Conservation (phyloP, 768 basidiomycete species). For the Xanthoconium stramineum region DNA sequence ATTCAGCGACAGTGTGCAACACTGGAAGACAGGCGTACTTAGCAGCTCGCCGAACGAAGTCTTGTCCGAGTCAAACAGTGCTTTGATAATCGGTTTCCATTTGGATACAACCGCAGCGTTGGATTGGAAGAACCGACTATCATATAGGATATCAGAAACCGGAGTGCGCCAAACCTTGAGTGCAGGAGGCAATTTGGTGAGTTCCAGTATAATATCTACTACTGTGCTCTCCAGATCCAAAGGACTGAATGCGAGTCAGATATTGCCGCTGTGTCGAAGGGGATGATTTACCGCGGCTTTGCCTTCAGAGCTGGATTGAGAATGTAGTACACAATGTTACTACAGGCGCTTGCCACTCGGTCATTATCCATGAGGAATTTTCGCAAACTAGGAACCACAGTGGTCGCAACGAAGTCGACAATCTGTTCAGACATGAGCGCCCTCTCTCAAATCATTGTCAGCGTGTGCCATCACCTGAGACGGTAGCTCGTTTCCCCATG, state of each 20-base stretch:
- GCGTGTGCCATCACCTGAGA: conserved; percentile 24
- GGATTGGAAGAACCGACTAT: conserved; percentile 84
- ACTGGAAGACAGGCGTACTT: conserved; percentile 45
- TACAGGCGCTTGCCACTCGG: conserved; percentile 74
- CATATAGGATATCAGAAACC: conserved; percentile 78
- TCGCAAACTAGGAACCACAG: conserved; percentile 70
- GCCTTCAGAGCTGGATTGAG: conserved; percentile 78
- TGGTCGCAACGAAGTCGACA: conserved; percentile 62
- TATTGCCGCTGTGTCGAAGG: background rate
- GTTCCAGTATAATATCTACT: conserved; percentile 68
- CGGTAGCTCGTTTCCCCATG: conserved; percentile 29
- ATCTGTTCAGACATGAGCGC: conserved; percentile 47
- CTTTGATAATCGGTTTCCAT: conserved; percentile 79
- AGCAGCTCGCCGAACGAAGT: conserved; percentile 81
- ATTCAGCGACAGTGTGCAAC: conserved; percentile 21
- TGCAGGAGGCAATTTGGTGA: conserved; percentile 73
- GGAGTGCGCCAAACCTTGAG: conserved; percentile 83
- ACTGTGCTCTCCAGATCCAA: conserved; percentile 72
- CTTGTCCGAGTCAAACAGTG: conserved; percentile 84
- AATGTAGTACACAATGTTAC: conserved; percentile 81
- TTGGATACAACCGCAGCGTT: conserved; percentile 48
- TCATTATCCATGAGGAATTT: conserved; percentile 83
- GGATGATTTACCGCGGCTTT: conserved; percentile 56
- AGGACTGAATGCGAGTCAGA: conserved; percentile 46
- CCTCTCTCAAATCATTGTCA: conserved; percentile 7